Evolutionary conservation across 352 stramenopile species (phyloP), one percentile per base, ranked within the genome.

Genomic region (Phytophthora gonapodyides): DNA sequence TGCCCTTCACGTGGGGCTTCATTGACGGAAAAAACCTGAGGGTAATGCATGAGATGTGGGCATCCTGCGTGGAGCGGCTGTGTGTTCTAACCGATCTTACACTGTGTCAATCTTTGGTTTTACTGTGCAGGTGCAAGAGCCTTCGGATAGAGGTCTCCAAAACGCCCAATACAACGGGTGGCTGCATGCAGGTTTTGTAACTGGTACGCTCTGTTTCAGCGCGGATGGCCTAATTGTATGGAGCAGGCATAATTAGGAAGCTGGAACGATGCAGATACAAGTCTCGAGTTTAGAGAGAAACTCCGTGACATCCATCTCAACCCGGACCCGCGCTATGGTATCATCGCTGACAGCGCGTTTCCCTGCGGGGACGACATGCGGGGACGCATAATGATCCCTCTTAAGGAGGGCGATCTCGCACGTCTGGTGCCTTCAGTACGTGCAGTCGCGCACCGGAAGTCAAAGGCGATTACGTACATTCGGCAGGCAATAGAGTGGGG

Each of bases 101-200:
- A 0, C 24, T 27, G 24, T 27, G 24, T 24, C 21, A 24, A 24
- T 24, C 21, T 24, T 24, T 27, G 24, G 2, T 27, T 3, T 44
- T 44, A 12, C 1, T 44, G 7, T n/a, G 3, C 27, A 19, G 38
- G 7, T 11, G 15, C 15, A 30, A 19, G 43, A 53, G 1, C 57
- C 57, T 4, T 21, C 57, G 0, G 15, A 53, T 13, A 4, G 11
- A 27, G 57, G 59, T 19, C 27, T 58, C 2, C 57, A 65, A 34
- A 65, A 65, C 21, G 48, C 57, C 8, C 38, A 54, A 4, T 65
- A 65, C 47, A 59, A 65, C 42, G 44, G 60, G 0, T 68, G 60
- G 60, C 31, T 68, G n/a, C 61, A 70, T 21, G n/a, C 5, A 9
- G 57, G 58, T 4, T 61, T 65, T 34, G 37, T 70, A 24, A 65